These are phyloP conservation scores for Eucalyptus dawsonii DNA, from an alignment of 345 rosid species.

Conservation along the genomic window DNA sequence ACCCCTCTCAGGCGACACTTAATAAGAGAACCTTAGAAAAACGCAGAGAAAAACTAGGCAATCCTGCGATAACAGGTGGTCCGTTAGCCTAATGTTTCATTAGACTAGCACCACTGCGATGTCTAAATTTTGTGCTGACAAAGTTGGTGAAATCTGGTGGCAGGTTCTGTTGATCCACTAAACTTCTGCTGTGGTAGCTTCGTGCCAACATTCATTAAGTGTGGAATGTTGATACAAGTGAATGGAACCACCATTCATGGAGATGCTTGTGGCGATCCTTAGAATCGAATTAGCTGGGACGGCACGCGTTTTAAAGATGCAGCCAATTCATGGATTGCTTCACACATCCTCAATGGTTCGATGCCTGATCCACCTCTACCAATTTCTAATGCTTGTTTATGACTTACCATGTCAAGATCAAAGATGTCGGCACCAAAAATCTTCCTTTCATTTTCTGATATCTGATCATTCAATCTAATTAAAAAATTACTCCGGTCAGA, in stretches of 20 bases:
- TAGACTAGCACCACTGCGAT: neutral
- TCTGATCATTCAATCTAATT: neutral
- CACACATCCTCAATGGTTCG: constrained; percentile 29
- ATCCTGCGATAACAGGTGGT: neutral
- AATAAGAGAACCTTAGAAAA: neutral
- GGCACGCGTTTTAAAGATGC: constrained; percentile 49
- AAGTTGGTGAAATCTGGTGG: neutral
- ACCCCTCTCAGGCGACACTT: neutral
- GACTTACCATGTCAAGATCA: neutral
- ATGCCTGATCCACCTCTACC: constrained; percentile 11
- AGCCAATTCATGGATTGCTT: constrained; percentile 36
- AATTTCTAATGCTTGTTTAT: neutral
- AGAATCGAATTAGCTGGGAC: constrained; percentile 53
- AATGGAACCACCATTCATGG: constrained; percentile 51
- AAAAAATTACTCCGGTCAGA: neutral
- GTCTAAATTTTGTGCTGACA: neutral
- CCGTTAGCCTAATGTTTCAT: neutral
- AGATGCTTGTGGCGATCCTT: constrained; percentile 34
- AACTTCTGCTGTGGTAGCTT: constrained; percentile 46
- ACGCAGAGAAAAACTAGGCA: neutral
- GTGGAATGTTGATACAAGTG: constrained; percentile 33
- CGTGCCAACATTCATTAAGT: constrained; percentile 8
- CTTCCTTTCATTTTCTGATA: neutral
- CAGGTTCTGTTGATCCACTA: constrained; percentile 61
- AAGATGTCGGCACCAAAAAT: neutral